phyloP scores from a whole-genome alignment of 305 asterid genomes.

The Fraxinus latifolia region DNA sequence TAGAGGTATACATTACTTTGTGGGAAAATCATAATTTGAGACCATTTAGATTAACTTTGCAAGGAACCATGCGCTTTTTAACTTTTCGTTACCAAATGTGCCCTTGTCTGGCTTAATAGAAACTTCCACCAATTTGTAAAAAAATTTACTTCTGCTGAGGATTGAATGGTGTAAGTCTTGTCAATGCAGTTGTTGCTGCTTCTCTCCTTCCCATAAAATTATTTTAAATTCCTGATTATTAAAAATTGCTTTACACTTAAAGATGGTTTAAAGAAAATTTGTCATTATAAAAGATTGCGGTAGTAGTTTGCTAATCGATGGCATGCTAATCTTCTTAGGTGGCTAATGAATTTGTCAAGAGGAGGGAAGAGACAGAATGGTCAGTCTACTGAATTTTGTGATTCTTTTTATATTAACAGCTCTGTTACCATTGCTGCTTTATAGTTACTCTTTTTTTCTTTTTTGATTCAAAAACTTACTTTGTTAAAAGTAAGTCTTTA shows the following conservation, averaged over 20 bases:
- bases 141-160: neutral
- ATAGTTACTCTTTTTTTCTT: neutral
- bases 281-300: slow-evolving; percentile 13
- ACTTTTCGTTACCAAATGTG: neutral
- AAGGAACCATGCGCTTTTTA: neutral
- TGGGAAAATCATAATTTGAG: neutral
- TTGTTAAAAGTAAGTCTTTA: neutral
- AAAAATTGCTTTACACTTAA: neutral
- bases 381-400: slow-evolving; percentile 29
- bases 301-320: slow-evolving; percentile 26
- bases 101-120: neutral
- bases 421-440: neutral
- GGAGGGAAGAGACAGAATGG: slow-evolving; percentile 94
- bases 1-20: neutral
- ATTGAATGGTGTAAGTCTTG: neutral
- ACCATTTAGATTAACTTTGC: neutral
- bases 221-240: neutral
- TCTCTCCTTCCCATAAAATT: neutral
- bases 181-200: neutral
- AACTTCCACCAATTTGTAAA: neutral
- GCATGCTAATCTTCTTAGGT: slow-evolving; percentile 47
- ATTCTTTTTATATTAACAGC: neutral
- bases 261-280: neutral
- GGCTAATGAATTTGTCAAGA: slow-evolving; percentile 77
- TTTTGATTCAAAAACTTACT: neutral